phyloP scores from a whole-genome alignment of 1,139 yeast genomes.

The Groenewaldozyma sp. region DNA sequence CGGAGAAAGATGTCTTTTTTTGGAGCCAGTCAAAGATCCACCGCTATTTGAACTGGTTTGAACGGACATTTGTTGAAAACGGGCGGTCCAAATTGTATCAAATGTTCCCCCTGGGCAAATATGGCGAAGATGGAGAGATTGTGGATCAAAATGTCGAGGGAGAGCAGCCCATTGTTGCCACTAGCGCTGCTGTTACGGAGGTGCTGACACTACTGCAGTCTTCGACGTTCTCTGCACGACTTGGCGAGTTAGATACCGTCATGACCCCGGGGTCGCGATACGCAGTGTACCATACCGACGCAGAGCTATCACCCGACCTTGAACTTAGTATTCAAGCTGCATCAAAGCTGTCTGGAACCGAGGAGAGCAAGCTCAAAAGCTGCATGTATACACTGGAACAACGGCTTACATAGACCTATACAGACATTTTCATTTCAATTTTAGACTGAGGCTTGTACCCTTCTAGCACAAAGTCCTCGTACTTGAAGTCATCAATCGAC shows the following conservation, averaged over 20 bases:
- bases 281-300: conserved; percentile 6
- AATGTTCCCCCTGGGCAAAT: conserved; percentile 18
- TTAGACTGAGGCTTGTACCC: conserved; percentile 75
- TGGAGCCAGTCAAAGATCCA: conserved; percentile 25
- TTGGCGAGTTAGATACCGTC: conserved; percentile 4
- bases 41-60: conserved; percentile 27
- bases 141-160: conserved; percentile 4
- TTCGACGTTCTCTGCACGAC: conserved; percentile 6
- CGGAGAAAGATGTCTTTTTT: conserved; percentile 22
- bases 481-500: conserved; percentile 76
- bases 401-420: conserved; percentile 22
- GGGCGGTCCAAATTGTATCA: conserved; percentile 12
- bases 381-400: background rate
- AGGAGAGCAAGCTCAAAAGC: background rate
- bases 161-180: conserved; percentile 8
- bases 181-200: conserved; percentile 15
- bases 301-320: conserved; percentile 8
- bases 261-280: conserved; percentile 16
- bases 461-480: conserved; percentile 73
- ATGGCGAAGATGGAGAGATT: conserved; percentile 8
- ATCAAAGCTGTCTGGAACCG: conserved; percentile 10
- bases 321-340: conserved; percentile 11
- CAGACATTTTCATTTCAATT: conserved; percentile 81
- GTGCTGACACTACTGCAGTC: conserved; percentile 13
- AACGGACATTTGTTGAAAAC: conserved; percentile 12